Evolutionary conservation across 129 eudicot genomes (phyloP).

Genomic region (Pulicaria dysenterica): DNA sequence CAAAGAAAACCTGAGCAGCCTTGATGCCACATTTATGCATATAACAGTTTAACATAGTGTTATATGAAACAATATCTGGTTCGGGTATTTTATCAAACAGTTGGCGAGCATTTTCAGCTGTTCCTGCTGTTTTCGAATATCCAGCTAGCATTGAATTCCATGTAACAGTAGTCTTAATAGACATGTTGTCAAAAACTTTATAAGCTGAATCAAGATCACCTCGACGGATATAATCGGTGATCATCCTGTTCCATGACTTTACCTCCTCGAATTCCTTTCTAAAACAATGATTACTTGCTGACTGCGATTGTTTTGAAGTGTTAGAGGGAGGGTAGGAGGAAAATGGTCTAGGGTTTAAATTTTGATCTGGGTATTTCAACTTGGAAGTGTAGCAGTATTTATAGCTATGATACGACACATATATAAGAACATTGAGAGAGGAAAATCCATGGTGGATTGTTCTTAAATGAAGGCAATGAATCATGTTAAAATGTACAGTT

Average conservation of each 20-base stretch:
- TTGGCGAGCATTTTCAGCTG: slow-evolving; percentile 57
- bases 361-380: slow-evolving; percentile 28
- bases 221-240: slow-evolving; percentile 44
- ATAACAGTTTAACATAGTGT: slow-evolving; percentile 76
- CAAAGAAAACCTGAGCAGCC: slow-evolving; percentile 55
- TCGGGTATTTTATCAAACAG: slow-evolving; percentile 83
- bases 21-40: slow-evolving; percentile 46
- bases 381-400: slow-evolving; percentile 22
- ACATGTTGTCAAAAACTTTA: slow-evolving; percentile 54
- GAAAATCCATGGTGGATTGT: slow-evolving; percentile 18
- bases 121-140: slow-evolving; percentile 39
- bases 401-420: slow-evolving; percentile 14
- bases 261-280: slow-evolving; percentile 20
- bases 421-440: slow-evolving; percentile 3
- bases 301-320: slow-evolving; percentile 11
- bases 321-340: slow-evolving; percentile 9
- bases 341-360: slow-evolving; percentile 21
- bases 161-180: slow-evolving; percentile 49
- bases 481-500: slow-evolving; percentile 11
- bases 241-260: slow-evolving; percentile 54
- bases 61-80: slow-evolving; percentile 69
- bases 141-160: slow-evolving; percentile 85
- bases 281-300: background rate
- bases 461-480: slow-evolving; percentile 22
- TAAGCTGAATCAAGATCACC: slow-evolving; percentile 64